phyloP scores from a whole-genome alignment of 768 basidiomycete species.

The Trametes cubensis region DNA sequence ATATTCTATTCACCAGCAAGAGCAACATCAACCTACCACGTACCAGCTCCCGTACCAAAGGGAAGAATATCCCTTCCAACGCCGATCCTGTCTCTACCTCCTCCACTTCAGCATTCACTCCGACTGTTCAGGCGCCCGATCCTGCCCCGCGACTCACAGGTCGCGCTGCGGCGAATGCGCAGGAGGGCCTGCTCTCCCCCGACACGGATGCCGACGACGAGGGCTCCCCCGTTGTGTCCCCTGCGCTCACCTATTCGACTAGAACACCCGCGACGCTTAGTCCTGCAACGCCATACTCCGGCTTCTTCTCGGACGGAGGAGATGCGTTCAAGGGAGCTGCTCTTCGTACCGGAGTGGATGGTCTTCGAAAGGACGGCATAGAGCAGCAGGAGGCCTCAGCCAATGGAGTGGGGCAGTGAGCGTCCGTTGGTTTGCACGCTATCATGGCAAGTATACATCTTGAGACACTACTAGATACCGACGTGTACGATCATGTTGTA shows the following conservation, averaged over 20 bases:
- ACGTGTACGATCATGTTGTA: not conserved
- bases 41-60: slow-evolving; percentile 4
- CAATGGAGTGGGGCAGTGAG: not conserved
- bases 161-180: no score
- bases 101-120: not conserved
- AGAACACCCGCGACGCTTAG: slow-evolving; percentile 36
- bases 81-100: not conserved
- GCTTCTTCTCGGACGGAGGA: slow-evolving; percentile 29
- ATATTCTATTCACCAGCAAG: slow-evolving; percentile 24
- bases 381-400: not conserved
- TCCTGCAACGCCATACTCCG: slow-evolving; percentile 36
- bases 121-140: not conserved
- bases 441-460: not conserved
- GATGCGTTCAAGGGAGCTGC: slow-evolving; percentile 28
- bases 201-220: slow-evolving; percentile 26
- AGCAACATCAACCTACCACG: slow-evolving; percentile 21
- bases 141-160: no score
- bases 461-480: not conserved
- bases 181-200: not conserved
- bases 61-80: not conserved
- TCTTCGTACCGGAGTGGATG: not conserved
- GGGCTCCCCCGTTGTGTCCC: slow-evolving; percentile 31
- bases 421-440: not conserved
- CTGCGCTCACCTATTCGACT: slow-evolving; percentile 35
- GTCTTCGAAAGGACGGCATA: not conserved